These are phyloP conservation scores for Aeminium ludgeri DNA, from an alignment of 495 filamentous ascomycete species.

Conservation along the genomic window DNA sequence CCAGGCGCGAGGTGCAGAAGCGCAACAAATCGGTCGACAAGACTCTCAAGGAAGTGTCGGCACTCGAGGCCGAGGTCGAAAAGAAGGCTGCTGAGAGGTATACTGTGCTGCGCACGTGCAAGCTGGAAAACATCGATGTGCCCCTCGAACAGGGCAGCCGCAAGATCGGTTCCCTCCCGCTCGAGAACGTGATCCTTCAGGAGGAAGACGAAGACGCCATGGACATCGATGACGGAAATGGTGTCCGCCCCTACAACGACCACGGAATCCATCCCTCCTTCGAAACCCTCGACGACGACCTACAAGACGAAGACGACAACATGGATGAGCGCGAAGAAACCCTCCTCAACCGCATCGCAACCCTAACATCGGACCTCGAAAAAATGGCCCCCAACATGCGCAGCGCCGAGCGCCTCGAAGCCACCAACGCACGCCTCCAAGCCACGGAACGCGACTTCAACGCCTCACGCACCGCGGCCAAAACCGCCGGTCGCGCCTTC, in stretches of 20 bases:
- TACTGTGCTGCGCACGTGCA: constrained; percentile 68
- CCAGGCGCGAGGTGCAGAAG: constrained; percentile 71
- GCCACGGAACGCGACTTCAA: constrained; percentile 81
- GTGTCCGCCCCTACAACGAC: constrained; percentile 40
- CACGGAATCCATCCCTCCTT: constrained; percentile 91
- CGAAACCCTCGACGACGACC: constrained; percentile 65
- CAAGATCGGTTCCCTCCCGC: constrained; percentile 63
- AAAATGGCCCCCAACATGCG: constrained; percentile 93
- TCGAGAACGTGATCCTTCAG: constrained; percentile 61
- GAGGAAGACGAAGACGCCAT: constrained; percentile 30
- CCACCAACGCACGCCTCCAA: constrained; percentile 65
- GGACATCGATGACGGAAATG: constrained; percentile 16
- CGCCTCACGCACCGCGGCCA: constrained; percentile 53
- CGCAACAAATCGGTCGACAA: constrained; percentile 64
- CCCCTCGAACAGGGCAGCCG: constrained; percentile 61
- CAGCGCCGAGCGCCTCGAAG: constrained; percentile 80
- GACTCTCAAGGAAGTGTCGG: constrained; percentile 58
- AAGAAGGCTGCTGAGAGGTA: constrained; percentile 69
- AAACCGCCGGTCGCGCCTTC: constrained; percentile 65
- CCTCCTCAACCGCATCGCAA: constrained; percentile 58
- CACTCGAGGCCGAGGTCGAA: constrained; percentile 66
- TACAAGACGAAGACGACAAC: constrained; percentile 49
- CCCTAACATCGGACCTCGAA: constrained; percentile 62
- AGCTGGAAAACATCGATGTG: constrained; percentile 79
- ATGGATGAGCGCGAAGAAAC: constrained; percentile 10